A percentile compares a stretch with the other conserved stretches of the same genome.
phyloP scores from a whole-genome alignment of 768 basidiomycete genomes.

The Podaxis rugospora region DNA sequence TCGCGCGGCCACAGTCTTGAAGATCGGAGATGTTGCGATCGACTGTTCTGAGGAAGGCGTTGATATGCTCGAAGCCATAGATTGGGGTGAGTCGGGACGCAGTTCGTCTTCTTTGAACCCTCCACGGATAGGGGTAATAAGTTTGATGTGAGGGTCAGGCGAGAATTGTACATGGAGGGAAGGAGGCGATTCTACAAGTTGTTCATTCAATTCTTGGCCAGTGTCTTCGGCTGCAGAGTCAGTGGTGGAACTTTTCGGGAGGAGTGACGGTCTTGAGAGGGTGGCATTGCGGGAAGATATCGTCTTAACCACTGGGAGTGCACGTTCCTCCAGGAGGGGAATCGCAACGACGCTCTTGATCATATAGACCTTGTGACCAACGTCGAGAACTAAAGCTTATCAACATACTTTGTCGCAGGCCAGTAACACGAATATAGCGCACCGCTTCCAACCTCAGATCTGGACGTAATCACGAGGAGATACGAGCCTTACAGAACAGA shows the following conservation, averaged over 20 bases:
- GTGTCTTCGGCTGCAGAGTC: slow-evolving; percentile 15
- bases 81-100: slow-evolving; percentile 35
- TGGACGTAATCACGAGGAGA: slow-evolving; percentile 66
- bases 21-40: slow-evolving; percentile 44
- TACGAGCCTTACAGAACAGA: slow-evolving; percentile 52
- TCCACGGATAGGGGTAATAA: slow-evolving; percentile 35
- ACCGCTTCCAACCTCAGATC: slow-evolving; percentile 63
- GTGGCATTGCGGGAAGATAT: slow-evolving; percentile 47
- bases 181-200: slow-evolving; percentile 8
- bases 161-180: slow-evolving; percentile 52
- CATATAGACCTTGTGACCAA: slow-evolving; percentile 54
- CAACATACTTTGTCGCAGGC: neutral
- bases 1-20: slow-evolving; percentile 57
- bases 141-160: slow-evolving; percentile 39
- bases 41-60: slow-evolving; percentile 48
- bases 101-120: slow-evolving; percentile 17
- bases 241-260: slow-evolving; percentile 20
- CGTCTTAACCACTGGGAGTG: slow-evolving; percentile 45
- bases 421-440: slow-evolving; percentile 25
- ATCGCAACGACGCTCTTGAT: slow-evolving; percentile 69
- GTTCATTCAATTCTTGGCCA: slow-evolving; percentile 4
- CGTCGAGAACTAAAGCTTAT: slow-evolving; percentile 56
- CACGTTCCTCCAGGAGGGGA: slow-evolving; percentile 65
- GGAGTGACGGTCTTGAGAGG: slow-evolving; percentile 41
- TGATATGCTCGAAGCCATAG: slow-evolving; percentile 49